Evolutionary conservation across 139 green algal genomes (phyloP).

Genomic region (Zygnema circumcarinatum): DNA sequence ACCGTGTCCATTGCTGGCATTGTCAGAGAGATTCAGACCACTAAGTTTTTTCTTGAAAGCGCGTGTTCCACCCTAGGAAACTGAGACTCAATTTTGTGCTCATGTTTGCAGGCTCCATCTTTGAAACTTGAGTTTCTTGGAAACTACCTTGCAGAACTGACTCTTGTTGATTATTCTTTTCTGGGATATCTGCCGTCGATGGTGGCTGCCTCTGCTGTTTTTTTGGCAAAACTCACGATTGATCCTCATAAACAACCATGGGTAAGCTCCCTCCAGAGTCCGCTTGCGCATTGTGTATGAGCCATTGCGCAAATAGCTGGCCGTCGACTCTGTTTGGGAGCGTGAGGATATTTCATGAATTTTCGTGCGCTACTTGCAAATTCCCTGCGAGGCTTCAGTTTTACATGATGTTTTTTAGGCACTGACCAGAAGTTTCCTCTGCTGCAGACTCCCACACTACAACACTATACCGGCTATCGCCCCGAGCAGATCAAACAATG

Average conservation of each 20-base stretch:
- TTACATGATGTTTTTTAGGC: no score
- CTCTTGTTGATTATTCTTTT: conserved; percentile 85
- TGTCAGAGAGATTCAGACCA: no score
- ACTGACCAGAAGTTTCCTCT: no score
- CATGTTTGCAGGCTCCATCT: no score
- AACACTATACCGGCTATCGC: conserved; percentile 75
- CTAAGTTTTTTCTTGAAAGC: no score
- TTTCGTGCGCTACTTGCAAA: neutral
- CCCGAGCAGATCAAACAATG: conserved; percentile 68
- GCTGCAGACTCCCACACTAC: conserved; percentile 69
- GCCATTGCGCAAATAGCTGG: neutral
- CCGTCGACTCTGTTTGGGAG: neutral
- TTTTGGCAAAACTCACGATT: conserved; percentile 75
- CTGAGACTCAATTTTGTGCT: no score
- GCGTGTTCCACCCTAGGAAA: no score
- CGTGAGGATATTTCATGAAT: neutral
- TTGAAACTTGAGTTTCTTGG: conserved; percentile 72
- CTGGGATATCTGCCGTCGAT: conserved; percentile 81
- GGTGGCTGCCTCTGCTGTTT: conserved; percentile 79
- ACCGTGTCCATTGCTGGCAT: no score
- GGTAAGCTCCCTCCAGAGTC: conserved; percentile 20
- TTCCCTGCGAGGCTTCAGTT: no score
- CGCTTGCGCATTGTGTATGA: neutral
- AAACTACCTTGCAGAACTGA: conserved; percentile 88
- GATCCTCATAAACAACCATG: conserved; percentile 58